Percentiles rank a stretch among this genome's conserved stretches.
Conservation (phyloP, 805 yeast species). For the Candida manassasensis region DNA sequence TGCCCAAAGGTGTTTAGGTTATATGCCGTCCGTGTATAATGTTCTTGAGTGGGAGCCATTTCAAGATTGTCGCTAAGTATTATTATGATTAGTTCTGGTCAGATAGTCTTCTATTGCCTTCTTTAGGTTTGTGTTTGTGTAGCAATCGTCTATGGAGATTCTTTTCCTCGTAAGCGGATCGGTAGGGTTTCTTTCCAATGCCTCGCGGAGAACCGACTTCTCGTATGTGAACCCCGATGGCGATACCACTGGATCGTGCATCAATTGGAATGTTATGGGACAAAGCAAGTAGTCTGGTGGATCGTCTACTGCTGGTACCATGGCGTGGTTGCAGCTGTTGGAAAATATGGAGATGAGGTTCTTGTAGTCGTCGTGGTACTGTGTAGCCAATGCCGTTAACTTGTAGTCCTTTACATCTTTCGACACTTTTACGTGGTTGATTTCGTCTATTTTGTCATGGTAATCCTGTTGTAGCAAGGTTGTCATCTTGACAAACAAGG, state of each 20-base stretch:
- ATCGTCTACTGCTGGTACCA: constrained; percentile 12
- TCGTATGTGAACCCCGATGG: constrained; percentile 43
- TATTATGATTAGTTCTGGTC: background rate
- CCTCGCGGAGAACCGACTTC: constrained; percentile 29
- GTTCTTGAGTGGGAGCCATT: too few species aligned
- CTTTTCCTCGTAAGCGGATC: constrained; percentile 36
- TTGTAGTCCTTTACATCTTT: constrained; percentile 3
- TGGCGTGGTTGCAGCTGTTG: constrained; percentile 14
- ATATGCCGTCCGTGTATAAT: background rate
- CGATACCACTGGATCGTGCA: constrained; percentile 41
- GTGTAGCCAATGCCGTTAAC: constrained; percentile 7
- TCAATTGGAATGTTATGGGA: constrained; percentile 39
- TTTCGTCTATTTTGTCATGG: constrained; percentile 8
- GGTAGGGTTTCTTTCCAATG: constrained; percentile 18
- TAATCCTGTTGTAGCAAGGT: constrained; percentile 10
- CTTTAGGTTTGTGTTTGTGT: constrained; percentile 9
- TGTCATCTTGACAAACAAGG: constrained; percentile 9
- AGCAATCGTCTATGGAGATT: constrained; percentile 4
- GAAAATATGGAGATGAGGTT: constrained; percentile 13
- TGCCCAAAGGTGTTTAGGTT: background rate
- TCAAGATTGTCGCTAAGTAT: too few species aligned
- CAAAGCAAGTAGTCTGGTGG: constrained; percentile 37
- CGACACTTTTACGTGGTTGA: constrained; percentile 2
- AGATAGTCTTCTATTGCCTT: constrained; percentile 11
- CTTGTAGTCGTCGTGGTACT: constrained; percentile 9